Evolutionary conservation across 345 rosid genomes (phyloP).

Genomic region (Litchi chinensis): DNA sequence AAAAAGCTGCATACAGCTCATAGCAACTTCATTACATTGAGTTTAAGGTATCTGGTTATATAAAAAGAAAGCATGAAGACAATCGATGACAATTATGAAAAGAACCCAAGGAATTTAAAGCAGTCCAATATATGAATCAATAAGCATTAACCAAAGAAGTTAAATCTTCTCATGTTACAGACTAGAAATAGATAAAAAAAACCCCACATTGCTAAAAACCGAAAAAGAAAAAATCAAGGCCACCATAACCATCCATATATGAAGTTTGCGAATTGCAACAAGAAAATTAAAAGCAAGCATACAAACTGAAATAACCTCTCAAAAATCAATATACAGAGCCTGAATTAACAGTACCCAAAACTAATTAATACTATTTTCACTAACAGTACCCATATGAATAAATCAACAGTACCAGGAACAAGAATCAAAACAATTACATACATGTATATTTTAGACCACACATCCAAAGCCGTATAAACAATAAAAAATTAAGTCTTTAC

Average conservation of each 20-base stretch:
- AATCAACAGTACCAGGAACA: neutral
- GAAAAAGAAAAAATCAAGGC: neutral
- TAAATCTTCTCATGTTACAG: neutral
- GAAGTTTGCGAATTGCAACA: too few relatives aligned
- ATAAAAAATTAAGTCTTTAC: neutral
- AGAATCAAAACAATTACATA: neutral
- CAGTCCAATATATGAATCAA: neutral
- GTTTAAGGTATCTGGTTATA: slow-evolving; percentile 2
- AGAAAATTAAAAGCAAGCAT: neutral
- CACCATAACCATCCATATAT: neutral
- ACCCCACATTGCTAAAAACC: neutral
- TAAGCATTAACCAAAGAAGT: neutral
- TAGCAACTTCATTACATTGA: slow-evolving; percentile 12
- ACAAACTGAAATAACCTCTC: neutral
- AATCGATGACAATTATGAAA: slow-evolving; percentile 24
- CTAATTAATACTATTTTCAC: neutral
- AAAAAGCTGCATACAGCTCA: slow-evolving; percentile 29
- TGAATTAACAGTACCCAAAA: neutral
- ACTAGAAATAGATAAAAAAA: neutral
- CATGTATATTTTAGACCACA: neutral
- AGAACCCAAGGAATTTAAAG: neutral
- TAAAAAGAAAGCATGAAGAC: slow-evolving; percentile 19
- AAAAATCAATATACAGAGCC: neutral
- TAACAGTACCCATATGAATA: neutral
- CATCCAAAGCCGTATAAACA: neutral